A percentile compares a stretch with the other conserved stretches of the same genome.
Evolutionary conservation across 305 asterid genomes (phyloP).

Genomic region (Coffea humblotiana): DNA sequence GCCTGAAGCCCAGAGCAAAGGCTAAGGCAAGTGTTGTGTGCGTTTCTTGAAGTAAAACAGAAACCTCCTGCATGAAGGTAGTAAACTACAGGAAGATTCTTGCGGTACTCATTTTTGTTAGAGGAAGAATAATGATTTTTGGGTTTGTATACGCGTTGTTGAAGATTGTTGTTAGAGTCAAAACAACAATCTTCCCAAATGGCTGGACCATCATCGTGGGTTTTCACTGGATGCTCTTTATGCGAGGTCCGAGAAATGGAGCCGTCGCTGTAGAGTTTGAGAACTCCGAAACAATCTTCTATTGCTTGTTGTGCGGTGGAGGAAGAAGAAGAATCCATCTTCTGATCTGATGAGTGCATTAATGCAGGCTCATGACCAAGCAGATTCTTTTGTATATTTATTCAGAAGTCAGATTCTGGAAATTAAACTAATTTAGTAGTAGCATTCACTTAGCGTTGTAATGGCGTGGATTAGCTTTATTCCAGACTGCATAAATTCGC

Average conservation of each 20-base stretch:
- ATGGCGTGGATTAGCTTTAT: neutral
- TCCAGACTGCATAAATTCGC: neutral
- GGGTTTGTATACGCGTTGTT: conserved; percentile 31
- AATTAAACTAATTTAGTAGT: neutral
- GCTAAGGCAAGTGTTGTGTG: conserved; percentile 24
- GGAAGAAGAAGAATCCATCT: neutral
- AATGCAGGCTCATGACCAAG: neutral
- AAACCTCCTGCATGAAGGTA: conserved; percentile 35
- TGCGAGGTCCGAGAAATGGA: neutral
- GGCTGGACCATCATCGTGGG: conserved; percentile 11
- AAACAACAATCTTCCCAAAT: conserved; percentile 23
- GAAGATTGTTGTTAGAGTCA: conserved; percentile 14
- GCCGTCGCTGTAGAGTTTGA: conserved; percentile 20
- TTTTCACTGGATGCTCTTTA: neutral
- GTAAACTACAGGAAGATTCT: conserved; percentile 22
- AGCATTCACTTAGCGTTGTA: neutral
- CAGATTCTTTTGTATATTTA: neutral
- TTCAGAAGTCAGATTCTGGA: neutral
- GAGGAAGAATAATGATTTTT: neutral
- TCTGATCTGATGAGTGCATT: neutral
- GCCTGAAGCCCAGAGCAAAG: conserved; percentile 23
- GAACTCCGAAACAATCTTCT: conserved; percentile 5
- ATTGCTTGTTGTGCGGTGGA: neutral
- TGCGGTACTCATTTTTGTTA: neutral
- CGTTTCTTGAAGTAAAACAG: conserved; percentile 9